Conservation (phyloP, 164 flowering plant species). For the Santalum album region DNA sequence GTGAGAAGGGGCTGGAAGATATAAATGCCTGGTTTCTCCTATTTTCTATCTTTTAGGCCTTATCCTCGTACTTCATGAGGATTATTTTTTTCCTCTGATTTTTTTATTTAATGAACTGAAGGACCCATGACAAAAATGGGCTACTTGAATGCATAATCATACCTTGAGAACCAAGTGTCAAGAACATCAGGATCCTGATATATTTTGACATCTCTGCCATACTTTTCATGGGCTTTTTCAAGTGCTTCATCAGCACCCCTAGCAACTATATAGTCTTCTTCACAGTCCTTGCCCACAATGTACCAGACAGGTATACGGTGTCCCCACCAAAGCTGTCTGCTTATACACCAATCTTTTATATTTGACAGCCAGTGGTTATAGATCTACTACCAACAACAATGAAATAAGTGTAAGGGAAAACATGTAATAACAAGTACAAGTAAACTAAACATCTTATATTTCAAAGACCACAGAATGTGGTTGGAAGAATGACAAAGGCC, state of each 20-base stretch:
- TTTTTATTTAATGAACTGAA: too few species aligned
- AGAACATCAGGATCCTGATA: slow-evolving; percentile 98
- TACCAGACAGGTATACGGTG: slow-evolving; percentile 98
- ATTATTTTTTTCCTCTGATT: too few species aligned
- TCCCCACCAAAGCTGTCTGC: slow-evolving; percentile 99
- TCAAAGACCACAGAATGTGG: neutral
- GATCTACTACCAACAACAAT: slow-evolving; percentile 36
- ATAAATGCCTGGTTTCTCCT: too few species aligned
- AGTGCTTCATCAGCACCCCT: slow-evolving; percentile 67
- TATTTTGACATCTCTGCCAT: slow-evolving; percentile 72
- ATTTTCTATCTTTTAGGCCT: too few species aligned
- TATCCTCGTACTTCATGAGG: too few species aligned
- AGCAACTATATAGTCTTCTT: slow-evolving; percentile 89
- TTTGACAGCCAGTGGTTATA: slow-evolving; percentile 86
- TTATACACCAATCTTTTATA: slow-evolving; percentile 98
- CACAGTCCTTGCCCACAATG: slow-evolving; percentile 67
- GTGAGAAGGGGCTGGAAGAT: too few species aligned
- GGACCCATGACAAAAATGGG: too few species aligned
- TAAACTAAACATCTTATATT: neutral
- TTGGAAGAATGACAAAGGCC: neutral
- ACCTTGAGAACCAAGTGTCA: slow-evolving; percentile 99
- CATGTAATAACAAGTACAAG: neutral
- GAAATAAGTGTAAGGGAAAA: too few species aligned
- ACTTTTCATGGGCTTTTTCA: slow-evolving; percentile 56
- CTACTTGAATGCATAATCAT: too few species aligned